Conservation (phyloP, 257 asterid genomes). For the Ocimum tenuiflorum region DNA sequence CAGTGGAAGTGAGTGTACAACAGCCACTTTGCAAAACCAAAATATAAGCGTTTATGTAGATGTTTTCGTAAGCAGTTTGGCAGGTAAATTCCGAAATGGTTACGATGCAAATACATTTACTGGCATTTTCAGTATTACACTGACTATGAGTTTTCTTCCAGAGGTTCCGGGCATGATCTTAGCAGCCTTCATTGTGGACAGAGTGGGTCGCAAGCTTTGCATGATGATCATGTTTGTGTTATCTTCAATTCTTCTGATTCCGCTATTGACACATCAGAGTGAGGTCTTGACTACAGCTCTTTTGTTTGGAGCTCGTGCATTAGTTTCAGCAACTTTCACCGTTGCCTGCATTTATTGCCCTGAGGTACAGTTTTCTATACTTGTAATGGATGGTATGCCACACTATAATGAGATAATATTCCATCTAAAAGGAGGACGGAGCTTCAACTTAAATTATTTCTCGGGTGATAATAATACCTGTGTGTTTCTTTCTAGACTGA, state of each 20-base stretch:
- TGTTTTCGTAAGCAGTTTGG: constrained; percentile 60
- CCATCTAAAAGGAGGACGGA: too few relatives aligned
- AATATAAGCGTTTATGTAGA: constrained; percentile 44
- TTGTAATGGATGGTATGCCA: too few relatives aligned
- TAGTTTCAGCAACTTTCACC: constrained; percentile 44
- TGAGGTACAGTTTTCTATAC: constrained; percentile 39
- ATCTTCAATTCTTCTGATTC: constrained; percentile 42
- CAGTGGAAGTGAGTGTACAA: constrained; percentile 40
- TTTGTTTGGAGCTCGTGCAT: constrained; percentile 69
- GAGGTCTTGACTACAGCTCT: constrained; percentile 42
- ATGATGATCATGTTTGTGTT: constrained; percentile 46
- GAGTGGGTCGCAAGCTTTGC: constrained; percentile 57
- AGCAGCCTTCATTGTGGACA: constrained; percentile 57
- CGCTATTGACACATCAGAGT: constrained; percentile 38
- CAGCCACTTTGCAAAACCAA: constrained; percentile 17
- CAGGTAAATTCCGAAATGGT: constrained; percentile 35
- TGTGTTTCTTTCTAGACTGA: too few relatives aligned
- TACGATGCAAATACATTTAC: background rate
- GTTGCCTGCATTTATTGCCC: constrained; percentile 53
- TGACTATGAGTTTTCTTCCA: constrained; percentile 25
- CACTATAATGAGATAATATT: too few relatives aligned
- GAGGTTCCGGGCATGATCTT: constrained; percentile 72
- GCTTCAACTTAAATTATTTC: too few relatives aligned
- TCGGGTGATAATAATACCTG: too few relatives aligned
- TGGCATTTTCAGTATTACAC: background rate